Evolutionary conservation across 805 yeast species (phyloP), one percentile per base, ranked within the genome.

Genomic region (Metschnikowia koreensis): DNA sequence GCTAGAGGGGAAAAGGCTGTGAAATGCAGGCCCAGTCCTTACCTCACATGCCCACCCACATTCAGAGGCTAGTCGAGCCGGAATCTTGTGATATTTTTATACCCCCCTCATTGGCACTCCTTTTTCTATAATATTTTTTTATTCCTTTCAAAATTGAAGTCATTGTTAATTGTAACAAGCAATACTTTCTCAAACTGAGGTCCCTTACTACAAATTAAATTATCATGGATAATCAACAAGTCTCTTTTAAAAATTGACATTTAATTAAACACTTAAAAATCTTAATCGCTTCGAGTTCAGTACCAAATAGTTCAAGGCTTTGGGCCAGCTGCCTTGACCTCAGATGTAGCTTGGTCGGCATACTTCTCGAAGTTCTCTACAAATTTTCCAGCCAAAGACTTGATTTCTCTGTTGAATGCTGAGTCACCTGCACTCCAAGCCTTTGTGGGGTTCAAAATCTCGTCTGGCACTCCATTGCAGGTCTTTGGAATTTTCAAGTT

Each of bases 321-420:
- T 60, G 98, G 99, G 56, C 97, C 99, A 62, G 97, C 98, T 65
- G 94, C 89, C 65, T 86, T 75, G 50, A 93, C 97, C 69, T 90
- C 97, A 28, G 77, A 64, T 37, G 96, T 88, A 58, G 96, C 90
- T 65, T 83, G 88, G 65, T 83, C 82, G 64, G 89, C 74, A 76
- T 93, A 93, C 68, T 82, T 91, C 67, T 77, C 83, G 70, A 93
- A 93, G 81, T 93, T 93, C 70, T 89, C 91, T 65, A 81, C 81
- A 67, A 93, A 93, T 76, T 88, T 77, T 47, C 72, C 69, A 39
- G 91, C 97, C 68, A 93, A 84, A 53, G 80, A 77, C 55, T 76
- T 81, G 58, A 71, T 65, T 63, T 75, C 77, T 49, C 61, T 64
- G 51, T 62, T 56, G 65, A 75, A 75, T 3, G 75, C 64, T 15